Conservation (phyloP, 1,284 basidiomycete genomes). For the Ustilago sp. region DNA sequence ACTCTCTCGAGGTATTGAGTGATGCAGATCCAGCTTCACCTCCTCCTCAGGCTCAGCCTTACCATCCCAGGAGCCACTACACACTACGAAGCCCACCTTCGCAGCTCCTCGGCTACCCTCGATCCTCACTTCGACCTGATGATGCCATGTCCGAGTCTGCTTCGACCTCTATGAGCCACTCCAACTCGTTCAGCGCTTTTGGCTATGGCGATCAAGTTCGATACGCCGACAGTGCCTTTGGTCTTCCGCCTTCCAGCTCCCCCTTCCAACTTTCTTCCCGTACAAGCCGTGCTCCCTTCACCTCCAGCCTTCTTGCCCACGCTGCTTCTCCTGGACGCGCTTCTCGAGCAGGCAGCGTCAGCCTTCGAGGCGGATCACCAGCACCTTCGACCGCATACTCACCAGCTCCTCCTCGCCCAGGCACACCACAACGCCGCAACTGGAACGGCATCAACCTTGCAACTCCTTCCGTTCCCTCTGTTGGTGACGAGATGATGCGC, state of each 20-base stretch:
- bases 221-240: constrained; percentile 46
- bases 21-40: constrained; percentile 29
- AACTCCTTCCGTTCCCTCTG: constrained; percentile 37
- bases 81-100: constrained; percentile 42
- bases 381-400: constrained; percentile 36
- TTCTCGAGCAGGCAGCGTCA: constrained; percentile 33
- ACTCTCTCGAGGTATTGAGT: constrained; percentile 23
- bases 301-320: constrained; percentile 23
- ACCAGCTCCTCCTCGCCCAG: constrained; percentile 25
- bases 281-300: constrained; percentile 24
- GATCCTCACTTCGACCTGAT: constrained; percentile 50
- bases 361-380: constrained; percentile 31
- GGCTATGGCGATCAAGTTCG: constrained; percentile 57
- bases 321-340: constrained; percentile 25
- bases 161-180: constrained; percentile 41
- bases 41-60: constrained; percentile 20
- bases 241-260: constrained; percentile 46
- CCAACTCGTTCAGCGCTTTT: constrained; percentile 48
- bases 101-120: constrained; percentile 26
- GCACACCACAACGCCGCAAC: constrained; percentile 46
- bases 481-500: constrained; percentile 60
- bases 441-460: constrained; percentile 62
- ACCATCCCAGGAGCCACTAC: constrained; percentile 12
- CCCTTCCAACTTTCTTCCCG: constrained; percentile 54
- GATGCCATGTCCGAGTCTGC: constrained; percentile 49